phyloP scores from a whole-genome alignment of 768 basidiomycete species.

The Podaxis sp. region DNA sequence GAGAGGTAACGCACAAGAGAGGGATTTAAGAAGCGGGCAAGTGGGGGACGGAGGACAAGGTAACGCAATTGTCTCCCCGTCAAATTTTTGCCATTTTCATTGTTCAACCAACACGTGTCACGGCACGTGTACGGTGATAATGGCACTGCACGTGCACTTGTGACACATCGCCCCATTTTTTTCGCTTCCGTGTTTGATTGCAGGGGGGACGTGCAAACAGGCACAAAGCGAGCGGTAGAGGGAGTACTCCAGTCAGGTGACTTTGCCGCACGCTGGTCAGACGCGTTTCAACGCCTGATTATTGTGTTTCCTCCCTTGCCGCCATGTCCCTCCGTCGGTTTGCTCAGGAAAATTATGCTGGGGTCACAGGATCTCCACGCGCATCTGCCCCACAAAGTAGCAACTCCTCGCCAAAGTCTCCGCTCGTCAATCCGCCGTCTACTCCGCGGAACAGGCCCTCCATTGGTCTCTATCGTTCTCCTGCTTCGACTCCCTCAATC shows the following conservation, averaged over 20 bases:
- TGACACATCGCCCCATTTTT: constrained; percentile 8
- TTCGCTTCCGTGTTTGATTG: constrained; percentile 3
- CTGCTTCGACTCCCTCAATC: constrained; percentile 66
- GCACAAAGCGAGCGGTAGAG: not conserved
- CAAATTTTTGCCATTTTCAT: constrained; percentile 40
- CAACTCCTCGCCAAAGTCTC: constrained; percentile 29
- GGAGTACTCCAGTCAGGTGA: not conserved
- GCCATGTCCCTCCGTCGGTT: constrained; percentile 60
- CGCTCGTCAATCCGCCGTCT: constrained; percentile 30
- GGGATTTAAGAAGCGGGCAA: constrained; percentile 21
- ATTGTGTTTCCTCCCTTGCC: not conserved
- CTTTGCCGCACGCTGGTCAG: not conserved
- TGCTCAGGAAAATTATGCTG: constrained; percentile 51
- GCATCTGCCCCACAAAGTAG: constrained; percentile 34
- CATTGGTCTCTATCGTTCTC: constrained; percentile 58
- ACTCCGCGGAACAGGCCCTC: constrained; percentile 50
- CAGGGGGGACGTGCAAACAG: constrained; percentile 8
- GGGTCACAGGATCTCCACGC: constrained; percentile 22
- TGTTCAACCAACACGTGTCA: constrained; percentile 51
- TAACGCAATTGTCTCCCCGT: constrained; percentile 24
- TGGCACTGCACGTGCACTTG: constrained; percentile 29
- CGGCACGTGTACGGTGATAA: constrained; percentile 27
- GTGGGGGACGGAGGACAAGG: constrained; percentile 26
- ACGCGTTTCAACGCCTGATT: constrained; percentile 17
- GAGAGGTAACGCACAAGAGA: constrained; percentile 26